Conservation (phyloP, 1,139 yeast genomes). For the Taphrina sp. region DNA sequence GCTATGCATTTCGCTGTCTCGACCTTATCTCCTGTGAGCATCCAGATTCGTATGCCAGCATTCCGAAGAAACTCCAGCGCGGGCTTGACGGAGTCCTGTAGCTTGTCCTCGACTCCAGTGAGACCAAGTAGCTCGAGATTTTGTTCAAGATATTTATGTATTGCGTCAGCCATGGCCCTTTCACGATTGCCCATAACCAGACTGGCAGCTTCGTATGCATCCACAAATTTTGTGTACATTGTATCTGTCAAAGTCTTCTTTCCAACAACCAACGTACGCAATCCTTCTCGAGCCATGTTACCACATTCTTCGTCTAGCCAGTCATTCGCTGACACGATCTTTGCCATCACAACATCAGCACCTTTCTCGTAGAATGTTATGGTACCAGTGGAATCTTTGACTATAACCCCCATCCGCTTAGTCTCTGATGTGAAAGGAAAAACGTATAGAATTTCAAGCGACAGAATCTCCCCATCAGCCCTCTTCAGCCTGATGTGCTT, state of each 20-base stretch:
- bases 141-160: constrained; percentile 69
- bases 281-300: constrained; percentile 97
- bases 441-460: constrained; percentile 70
- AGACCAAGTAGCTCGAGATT: constrained; percentile 84
- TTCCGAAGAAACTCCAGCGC: constrained; percentile 88
- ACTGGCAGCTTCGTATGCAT: constrained; percentile 68
- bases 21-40: constrained; percentile 98
- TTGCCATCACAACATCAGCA: constrained; percentile 94
- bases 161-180: constrained; percentile 62
- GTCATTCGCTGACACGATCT: constrained; percentile 77
- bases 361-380: constrained; percentile 88
- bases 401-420: constrained; percentile 92
- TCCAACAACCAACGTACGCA: constrained; percentile 90
- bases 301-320: constrained; percentile 98
- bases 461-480: constrained; percentile 45
- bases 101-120: constrained; percentile 95
- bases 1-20: constrained; percentile 98
- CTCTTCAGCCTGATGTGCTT: constrained; percentile 57
- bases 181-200: constrained; percentile 80
- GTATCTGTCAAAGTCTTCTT: constrained; percentile 62
- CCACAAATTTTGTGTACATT: constrained; percentile 61
- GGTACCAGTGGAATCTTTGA: constrained; percentile 66
- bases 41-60: constrained; percentile 98
- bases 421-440: constrained; percentile 96
- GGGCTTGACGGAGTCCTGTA: constrained; percentile 85